A percentile compares a stretch with the other conserved stretches of the same genome.
Conservation (phyloP, 139 green algal genomes). For the Picochlorum sp. region DNA sequence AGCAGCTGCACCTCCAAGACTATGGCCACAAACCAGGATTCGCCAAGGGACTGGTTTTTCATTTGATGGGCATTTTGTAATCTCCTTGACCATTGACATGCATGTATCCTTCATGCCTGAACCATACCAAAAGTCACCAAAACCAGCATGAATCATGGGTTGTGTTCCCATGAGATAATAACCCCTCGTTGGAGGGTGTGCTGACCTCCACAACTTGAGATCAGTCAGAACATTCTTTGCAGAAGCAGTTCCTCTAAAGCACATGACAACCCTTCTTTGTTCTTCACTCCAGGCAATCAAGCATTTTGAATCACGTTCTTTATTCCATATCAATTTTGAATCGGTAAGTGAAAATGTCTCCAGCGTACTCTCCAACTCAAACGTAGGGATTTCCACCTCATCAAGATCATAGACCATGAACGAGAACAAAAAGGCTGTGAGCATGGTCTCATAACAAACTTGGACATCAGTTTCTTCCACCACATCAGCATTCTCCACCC, state of each 20-base stretch:
- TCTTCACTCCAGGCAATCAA: constrained; percentile 33
- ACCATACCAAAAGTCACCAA: constrained; percentile 15
- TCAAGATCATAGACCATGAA: too few relatives aligned
- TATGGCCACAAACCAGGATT: constrained; percentile 27
- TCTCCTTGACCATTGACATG: background rate
- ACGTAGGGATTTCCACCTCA: too few relatives aligned
- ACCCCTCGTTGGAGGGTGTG: constrained; percentile 1
- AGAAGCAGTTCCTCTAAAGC: constrained; percentile 28
- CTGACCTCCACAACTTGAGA: constrained; percentile 15
- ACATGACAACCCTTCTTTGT: constrained; percentile 19
- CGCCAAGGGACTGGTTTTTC: background rate
- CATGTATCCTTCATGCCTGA: background rate
- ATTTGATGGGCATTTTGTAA: background rate
- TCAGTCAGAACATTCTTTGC: constrained; percentile 36
- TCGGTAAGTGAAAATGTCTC: constrained; percentile 7
- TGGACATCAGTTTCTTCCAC: too few relatives aligned
- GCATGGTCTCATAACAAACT: too few relatives aligned
- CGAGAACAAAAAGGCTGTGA: too few relatives aligned
- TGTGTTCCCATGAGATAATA: too few relatives aligned
- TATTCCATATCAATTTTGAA: constrained; percentile 31
- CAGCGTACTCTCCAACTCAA: constrained; percentile 2
- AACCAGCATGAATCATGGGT: background rate
- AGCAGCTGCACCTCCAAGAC: constrained; percentile 35
- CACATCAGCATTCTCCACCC: too few relatives aligned
- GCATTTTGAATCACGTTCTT: constrained; percentile 19